These are phyloP conservation scores for Meira nashicola DNA, from an alignment of 1,284 basidiomycete species.

Conservation along the genomic window DNA sequence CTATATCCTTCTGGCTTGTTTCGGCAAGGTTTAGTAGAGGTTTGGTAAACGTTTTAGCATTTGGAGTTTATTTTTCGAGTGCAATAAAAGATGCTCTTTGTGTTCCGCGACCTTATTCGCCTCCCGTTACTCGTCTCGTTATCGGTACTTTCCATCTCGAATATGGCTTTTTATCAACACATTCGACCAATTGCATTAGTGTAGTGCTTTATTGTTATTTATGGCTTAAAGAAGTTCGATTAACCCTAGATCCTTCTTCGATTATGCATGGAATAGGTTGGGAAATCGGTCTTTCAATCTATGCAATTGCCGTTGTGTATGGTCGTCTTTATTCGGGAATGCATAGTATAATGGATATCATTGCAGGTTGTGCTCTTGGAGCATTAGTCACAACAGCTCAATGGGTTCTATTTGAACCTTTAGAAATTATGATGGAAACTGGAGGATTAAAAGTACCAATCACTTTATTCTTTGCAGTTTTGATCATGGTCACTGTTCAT, in stretches of 20 bases:
- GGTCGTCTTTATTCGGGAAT: constrained; percentile 70
- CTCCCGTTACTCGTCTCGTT: constrained; percentile 75
- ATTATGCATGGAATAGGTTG: constrained; percentile 21
- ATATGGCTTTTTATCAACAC: constrained; percentile 93
- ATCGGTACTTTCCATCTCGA: constrained; percentile 59
- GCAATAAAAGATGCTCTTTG: constrained; percentile 85
- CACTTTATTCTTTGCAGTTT: constrained; percentile 63
- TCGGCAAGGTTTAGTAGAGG: constrained; percentile 66
- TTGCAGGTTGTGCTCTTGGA: constrained; percentile 47
- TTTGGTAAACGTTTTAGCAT: constrained; percentile 63
- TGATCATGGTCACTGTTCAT: constrained; percentile 74
- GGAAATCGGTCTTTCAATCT: constrained; percentile 34
- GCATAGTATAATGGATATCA: constrained; percentile 52
- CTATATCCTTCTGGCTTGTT: constrained; percentile 82
- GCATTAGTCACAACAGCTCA: constrained; percentile 52
- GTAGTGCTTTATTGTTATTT: constrained; percentile 60
- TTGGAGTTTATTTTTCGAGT: constrained; percentile 78
- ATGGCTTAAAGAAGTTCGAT: constrained; percentile 20
- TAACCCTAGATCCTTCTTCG: background rate
- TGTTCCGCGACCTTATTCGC: constrained; percentile 81
- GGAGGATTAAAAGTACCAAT: constrained; percentile 66
- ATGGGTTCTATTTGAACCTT: constrained; percentile 49
- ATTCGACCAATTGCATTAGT: constrained; percentile 84
- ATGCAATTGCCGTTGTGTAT: constrained; percentile 70
- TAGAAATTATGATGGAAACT: constrained; percentile 56